Evolutionary conservation across 192 early-diverging fungal genomes (phyloP), one percentile per base, ranked within the genome.

Genomic region (Thamnidium elegans): DNA sequence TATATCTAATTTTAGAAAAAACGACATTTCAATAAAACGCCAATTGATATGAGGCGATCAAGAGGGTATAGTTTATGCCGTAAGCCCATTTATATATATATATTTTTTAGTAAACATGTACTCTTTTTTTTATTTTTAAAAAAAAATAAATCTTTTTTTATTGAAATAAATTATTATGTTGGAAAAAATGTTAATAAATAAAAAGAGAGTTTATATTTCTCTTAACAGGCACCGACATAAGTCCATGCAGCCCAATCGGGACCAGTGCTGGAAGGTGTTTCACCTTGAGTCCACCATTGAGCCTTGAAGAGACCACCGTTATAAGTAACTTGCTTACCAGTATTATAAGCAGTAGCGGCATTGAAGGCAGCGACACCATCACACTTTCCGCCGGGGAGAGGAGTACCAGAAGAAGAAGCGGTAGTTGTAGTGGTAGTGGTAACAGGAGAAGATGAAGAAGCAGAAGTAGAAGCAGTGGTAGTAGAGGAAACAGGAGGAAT

Each of bases 201-300:
- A 26, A 26, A 26, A 26, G 3, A 26, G 26, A 26, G 26, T 2
- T 3, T 26, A 26, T 26, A 1, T 26, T 3, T 39, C 9, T 39
- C 36, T 34, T 56, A 56, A 56, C 55, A 56, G 31, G 14, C n/a
- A 17, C 55, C 55, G 4, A 56, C 3, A 32, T 56, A 56, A 20
- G 31, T 36, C 55, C 55, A 56, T 17, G n/a, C n/a, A 36, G 31
- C 30, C 55, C 31, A 56, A 7, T 55, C 5, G 13, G 7, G n/a
- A 19, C 31, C 31, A 56, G 30, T 36, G 19, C 31, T 15, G 15
- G n/a, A 36, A 19, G 73, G 77, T 19, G 59, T 69, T 19, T 75
- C 62, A 23, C 65, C 68, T 69, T 72, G 67, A 58, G 76, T 78
- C 76, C 76, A 81, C 70, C 74, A 78, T 43, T 75, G 68, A 34